Conservation (phyloP, 2,329 filamentous ascomycete genomes). For the Hymenoscyphus scutula region DNA sequence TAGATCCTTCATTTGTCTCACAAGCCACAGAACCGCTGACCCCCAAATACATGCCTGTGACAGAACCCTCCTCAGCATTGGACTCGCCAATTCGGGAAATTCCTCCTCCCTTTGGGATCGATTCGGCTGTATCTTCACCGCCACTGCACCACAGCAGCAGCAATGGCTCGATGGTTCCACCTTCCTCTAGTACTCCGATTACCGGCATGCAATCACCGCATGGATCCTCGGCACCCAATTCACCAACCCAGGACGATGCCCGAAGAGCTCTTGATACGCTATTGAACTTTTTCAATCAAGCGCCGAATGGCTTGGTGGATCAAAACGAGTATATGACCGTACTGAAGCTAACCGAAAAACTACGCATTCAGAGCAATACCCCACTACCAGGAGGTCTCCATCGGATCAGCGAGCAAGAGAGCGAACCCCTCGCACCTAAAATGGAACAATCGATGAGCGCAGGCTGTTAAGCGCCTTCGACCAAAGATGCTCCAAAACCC, state of each 20-base stretch:
- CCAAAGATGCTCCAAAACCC: slow-evolving; percentile 6
- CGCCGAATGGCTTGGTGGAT: slow-evolving; percentile 64
- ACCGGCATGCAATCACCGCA: slow-evolving; percentile 43
- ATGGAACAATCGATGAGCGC: slow-evolving; percentile 36
- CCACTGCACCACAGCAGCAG: slow-evolving; percentile 52
- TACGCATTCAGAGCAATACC: slow-evolving; percentile 54
- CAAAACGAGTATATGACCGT: slow-evolving; percentile 75
- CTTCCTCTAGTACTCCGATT: slow-evolving; percentile 38
- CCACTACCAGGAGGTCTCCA: slow-evolving; percentile 42
- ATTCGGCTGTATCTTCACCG: slow-evolving; percentile 41
- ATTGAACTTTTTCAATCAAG: slow-evolving; percentile 74
- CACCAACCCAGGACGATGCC: slow-evolving; percentile 82
- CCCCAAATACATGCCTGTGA: slow-evolving; percentile 48
- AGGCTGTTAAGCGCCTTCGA: slow-evolving; percentile 22
- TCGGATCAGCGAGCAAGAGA: slow-evolving; percentile 37
- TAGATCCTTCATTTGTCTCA: slow-evolving; percentile 54
- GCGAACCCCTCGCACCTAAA: slow-evolving; percentile 30
- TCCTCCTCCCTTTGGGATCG: slow-evolving; percentile 36
- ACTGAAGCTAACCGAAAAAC: slow-evolving; percentile 80
- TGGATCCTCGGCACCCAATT: slow-evolving; percentile 55
- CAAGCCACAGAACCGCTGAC: slow-evolving; percentile 52
- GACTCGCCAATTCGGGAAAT: slow-evolving; percentile 51
- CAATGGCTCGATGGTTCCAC: slow-evolving; percentile 46
- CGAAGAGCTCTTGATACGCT: slow-evolving; percentile 77
- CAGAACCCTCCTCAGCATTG: slow-evolving; percentile 43